Base-by-base conservation (phyloP, 768 basidiomycete genomes). In the Cystofilobasidium macerans region DNA sequence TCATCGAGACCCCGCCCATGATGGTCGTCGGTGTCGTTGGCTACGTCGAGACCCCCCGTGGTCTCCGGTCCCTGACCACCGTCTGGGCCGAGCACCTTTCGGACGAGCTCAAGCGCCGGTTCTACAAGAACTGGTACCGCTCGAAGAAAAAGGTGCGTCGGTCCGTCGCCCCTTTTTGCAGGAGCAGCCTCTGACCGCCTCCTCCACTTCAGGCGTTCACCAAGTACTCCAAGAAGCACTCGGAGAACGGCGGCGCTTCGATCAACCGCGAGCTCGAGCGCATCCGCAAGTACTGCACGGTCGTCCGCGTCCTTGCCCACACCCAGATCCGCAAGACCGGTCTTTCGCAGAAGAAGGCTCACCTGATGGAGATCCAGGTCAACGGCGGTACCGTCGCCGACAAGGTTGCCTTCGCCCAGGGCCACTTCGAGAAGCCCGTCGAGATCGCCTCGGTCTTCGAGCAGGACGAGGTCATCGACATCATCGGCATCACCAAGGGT, bases 81-180 rank as follows among this genome's bases (percentile, higher is more conserved):
- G 93, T 95, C 77, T 81, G 80, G 95, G 93, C 95, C 56, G 88
- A 89, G 72, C 95, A 99, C 78, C 84, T 99, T 48, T 93, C 90
- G 43, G 95, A 97, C 78, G 93, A 97, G 77, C 77, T 98, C 77
- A 99, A 94, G 81, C 89, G 95, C 75, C 85, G 95, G 73, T 97
- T 99, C 86, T 97, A 98, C 87, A 93, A 92, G 84, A 95, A 94
- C 84, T 97, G 94, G 93, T 98, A 98, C 83, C 86, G 89, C 72
- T 94, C 91, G 58, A 99, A 99, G 88, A 98, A 98, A 85, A 99
- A 99, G 86, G 51, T 54, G 28, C 51, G 51, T 36, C 57, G 14
- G 22, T 4, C 18, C 28, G 8, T 54, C 45, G 45, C n/a, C 22
- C 45, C 45, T n/a, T 1, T 5, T 8, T 9, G 18, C 7, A 20